Evolutionary conservation across 1,139 yeast species (phyloP).

Genomic region (Yamadazyma conglobata): DNA sequence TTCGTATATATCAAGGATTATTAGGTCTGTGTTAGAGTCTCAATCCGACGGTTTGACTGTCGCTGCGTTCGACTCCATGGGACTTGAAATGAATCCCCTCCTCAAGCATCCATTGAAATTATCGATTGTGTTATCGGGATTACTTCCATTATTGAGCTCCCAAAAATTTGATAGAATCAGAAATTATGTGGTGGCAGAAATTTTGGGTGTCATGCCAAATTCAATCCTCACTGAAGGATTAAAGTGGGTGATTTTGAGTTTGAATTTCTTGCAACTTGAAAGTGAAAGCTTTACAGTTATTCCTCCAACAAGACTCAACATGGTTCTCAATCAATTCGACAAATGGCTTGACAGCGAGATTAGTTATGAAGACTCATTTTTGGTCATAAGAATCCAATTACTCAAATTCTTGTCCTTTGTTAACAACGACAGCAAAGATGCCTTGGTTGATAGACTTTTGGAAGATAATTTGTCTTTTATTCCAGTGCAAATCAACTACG

Average conservation of each 20-base stretch:
- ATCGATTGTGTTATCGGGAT: slow-evolving; percentile 35
- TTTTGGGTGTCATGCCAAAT: slow-evolving; percentile 49
- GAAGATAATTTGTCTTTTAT: slow-evolving; percentile 51
- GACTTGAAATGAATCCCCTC: slow-evolving; percentile 28
- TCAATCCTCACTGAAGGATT: slow-evolving; percentile 40
- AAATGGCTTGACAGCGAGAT: slow-evolving; percentile 61
- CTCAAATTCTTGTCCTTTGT: slow-evolving; percentile 43
- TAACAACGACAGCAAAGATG: slow-evolving; percentile 12
- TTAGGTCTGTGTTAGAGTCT: slow-evolving; percentile 20
- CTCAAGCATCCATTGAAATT: slow-evolving; percentile 34
- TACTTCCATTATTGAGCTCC: slow-evolving; percentile 28
- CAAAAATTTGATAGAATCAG: slow-evolving; percentile 49
- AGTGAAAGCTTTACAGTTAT: slow-evolving; percentile 33
- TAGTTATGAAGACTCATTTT: slow-evolving; percentile 56
- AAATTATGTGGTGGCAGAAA: slow-evolving; percentile 61
- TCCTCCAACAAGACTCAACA: slow-evolving; percentile 57
- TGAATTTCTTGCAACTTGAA: slow-evolving; percentile 41
- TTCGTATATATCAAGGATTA: slow-evolving; percentile 26
- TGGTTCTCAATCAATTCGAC: slow-evolving; percentile 52
- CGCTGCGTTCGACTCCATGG: slow-evolving; percentile 22
- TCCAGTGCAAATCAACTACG: slow-evolving; percentile 31
- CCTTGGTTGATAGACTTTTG: slow-evolving; percentile 36
- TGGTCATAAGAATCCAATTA: slow-evolving; percentile 48
- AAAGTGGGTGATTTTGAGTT: slow-evolving; percentile 46
- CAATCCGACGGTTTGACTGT: slow-evolving; percentile 28